These are phyloP conservation scores for Anacardium occidentale DNA, from an alignment of 345 rosid genomes.

Conservation along the genomic window DNA sequence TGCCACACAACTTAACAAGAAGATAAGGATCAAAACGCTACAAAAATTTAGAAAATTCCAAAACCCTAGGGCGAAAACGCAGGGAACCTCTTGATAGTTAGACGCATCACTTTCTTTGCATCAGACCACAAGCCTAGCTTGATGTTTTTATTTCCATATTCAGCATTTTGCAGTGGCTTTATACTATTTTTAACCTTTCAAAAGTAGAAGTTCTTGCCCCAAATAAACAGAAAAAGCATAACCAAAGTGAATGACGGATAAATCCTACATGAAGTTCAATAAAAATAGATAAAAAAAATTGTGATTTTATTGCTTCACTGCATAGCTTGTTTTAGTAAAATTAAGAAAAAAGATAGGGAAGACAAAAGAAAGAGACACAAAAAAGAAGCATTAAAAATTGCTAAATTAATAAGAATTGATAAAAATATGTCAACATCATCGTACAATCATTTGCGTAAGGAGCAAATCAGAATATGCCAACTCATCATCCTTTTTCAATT, in stretches of 20 bases:
- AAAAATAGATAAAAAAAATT: background rate
- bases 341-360: background rate
- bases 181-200: background rate
- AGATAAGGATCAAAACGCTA: background rate
- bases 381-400: background rate
- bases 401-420: background rate
- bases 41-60: background rate
- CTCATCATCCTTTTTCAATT: background rate
- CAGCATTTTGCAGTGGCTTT: background rate
- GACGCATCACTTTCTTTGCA: conserved; percentile 23
- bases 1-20: too few species aligned
- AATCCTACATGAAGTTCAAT: background rate
- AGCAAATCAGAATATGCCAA: conserved; percentile 10
- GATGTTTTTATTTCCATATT: background rate
- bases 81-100: conserved; percentile 12
- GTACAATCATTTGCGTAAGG: conserved; percentile 26
- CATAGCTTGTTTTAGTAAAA: conserved; percentile 22
- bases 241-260: background rate
- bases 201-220: background rate
- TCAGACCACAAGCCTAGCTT: conserved; percentile 4
- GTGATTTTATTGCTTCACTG: background rate
- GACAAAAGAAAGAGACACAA: background rate
- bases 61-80: conserved; percentile 26
- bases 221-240: conserved; percentile 10
- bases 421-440: conserved; percentile 16